These are phyloP conservation scores for Colletotrichum sp. DNA, from an alignment of 2,329 filamentous ascomycete species.

Conservation along the genomic window DNA sequence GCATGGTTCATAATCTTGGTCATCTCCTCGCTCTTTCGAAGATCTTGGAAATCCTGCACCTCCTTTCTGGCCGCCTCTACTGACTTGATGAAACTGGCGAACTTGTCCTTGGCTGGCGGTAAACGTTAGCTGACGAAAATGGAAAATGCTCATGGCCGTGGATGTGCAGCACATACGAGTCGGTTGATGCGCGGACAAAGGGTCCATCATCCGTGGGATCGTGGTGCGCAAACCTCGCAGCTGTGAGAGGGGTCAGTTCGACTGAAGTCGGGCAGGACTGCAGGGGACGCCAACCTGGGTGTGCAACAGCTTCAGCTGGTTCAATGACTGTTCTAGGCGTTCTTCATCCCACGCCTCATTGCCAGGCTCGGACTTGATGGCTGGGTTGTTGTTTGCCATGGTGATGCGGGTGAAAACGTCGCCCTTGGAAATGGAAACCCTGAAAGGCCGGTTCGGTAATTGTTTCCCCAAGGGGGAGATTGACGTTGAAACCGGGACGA, in stretches of 20 bases:
- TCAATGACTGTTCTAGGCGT: slow-evolving; percentile 53
- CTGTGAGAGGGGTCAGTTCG: slow-evolving; percentile 31
- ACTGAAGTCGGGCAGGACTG: background rate
- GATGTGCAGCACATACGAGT: slow-evolving; percentile 48
- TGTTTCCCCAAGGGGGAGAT: background rate
- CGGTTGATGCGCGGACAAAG: slow-evolving; percentile 53
- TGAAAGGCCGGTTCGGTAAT: background rate
- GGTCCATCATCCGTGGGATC: slow-evolving; percentile 55
- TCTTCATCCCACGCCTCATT: slow-evolving; percentile 51
- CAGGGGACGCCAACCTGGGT: slow-evolving; percentile 46
- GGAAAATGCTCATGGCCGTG: background rate
- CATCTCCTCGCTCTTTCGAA: slow-evolving; percentile 51
- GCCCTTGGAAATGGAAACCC: background rate
- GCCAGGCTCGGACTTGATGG: slow-evolving; percentile 2
- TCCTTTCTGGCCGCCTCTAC: slow-evolving; percentile 53
- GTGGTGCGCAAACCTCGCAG: slow-evolving; percentile 52
- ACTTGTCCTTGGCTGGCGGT: slow-evolving; percentile 53
- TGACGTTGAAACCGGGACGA: background rate
- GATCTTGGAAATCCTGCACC: slow-evolving; percentile 54
- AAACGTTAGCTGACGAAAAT: slow-evolving; percentile 13
- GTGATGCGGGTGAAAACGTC: background rate
- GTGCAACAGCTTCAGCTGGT: slow-evolving; percentile 59
- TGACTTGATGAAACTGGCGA: slow-evolving; percentile 51
- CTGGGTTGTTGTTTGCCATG: slow-evolving; percentile 18
- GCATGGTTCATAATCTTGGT: slow-evolving; percentile 57